Conservation (phyloP, 441 rosid species). For the Lepidium campestre region DNA sequence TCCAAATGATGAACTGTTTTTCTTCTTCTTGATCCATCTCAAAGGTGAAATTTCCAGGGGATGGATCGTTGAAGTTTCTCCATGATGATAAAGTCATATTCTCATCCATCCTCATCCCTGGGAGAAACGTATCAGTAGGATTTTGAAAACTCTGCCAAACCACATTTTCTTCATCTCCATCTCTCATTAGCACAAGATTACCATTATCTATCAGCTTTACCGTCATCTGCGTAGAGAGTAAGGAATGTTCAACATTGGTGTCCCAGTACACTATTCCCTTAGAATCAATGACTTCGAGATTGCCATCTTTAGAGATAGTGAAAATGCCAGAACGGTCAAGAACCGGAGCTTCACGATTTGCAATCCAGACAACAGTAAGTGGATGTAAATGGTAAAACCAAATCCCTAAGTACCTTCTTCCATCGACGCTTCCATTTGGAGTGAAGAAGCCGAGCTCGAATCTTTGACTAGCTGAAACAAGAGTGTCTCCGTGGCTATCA, state of each 20-base stretch:
- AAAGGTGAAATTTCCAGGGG: slow-evolving; percentile 47
- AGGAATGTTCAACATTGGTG: slow-evolving; percentile 18
- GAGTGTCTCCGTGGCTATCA: slow-evolving; percentile 35
- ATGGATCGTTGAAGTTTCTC: slow-evolving; percentile 43
- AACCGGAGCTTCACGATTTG: slow-evolving; percentile 48
- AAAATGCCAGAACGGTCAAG: slow-evolving; percentile 21
- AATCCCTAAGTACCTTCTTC: slow-evolving; percentile 50
- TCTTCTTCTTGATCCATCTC: slow-evolving; percentile 35
- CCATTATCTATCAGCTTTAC: slow-evolving; percentile 48
- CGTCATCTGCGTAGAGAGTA: neutral
- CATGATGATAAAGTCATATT: slow-evolving; percentile 39
- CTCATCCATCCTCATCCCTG: slow-evolving; percentile 60
- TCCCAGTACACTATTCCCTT: slow-evolving; percentile 27
- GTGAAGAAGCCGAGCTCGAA: slow-evolving; percentile 69
- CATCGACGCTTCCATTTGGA: slow-evolving; percentile 31
- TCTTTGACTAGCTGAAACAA: slow-evolving; percentile 36
- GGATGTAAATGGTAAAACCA: slow-evolving; percentile 45
- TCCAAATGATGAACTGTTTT: slow-evolving; percentile 36
- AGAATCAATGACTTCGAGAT: slow-evolving; percentile 31
- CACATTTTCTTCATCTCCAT: slow-evolving; percentile 16
- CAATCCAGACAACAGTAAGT: slow-evolving; percentile 54
- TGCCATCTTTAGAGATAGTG: slow-evolving; percentile 31
- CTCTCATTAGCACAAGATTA: slow-evolving; percentile 36
- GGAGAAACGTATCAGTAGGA: slow-evolving; percentile 68
- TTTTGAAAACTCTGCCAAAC: slow-evolving; percentile 62